These are phyloP conservation scores for Turnera subulata DNA, from an alignment of 345 rosid genomes.

Conservation along the genomic window DNA sequence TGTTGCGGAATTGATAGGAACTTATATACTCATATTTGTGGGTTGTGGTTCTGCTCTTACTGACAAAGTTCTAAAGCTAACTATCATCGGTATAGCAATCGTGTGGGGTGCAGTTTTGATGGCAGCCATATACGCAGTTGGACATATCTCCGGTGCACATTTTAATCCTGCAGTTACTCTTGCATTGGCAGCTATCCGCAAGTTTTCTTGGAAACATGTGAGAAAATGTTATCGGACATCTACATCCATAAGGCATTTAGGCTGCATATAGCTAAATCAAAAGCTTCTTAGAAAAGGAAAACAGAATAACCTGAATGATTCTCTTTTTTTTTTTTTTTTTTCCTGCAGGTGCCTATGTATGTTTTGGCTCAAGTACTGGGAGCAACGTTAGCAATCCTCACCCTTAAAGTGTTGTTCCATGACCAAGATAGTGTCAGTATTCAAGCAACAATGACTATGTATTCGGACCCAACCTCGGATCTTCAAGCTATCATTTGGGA, in stretches of 20 bases:
- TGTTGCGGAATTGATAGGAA: constrained; percentile 46
- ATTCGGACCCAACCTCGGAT: constrained; percentile 30
- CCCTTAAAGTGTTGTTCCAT: constrained; percentile 31
- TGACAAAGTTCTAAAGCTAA: constrained; percentile 25
- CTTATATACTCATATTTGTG: constrained; percentile 36
- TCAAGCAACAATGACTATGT: constrained; percentile 24
- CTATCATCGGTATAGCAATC: constrained; percentile 35
- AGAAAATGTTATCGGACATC: no score
- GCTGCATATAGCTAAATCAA: neutral
- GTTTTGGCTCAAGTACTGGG: constrained; percentile 39
- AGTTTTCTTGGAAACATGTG: constrained; percentile 43
- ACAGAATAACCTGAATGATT: no score
- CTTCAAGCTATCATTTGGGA: constrained; percentile 54
- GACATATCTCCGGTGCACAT: constrained; percentile 52
- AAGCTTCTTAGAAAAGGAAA: no score
- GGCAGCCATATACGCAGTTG: constrained; percentile 40
- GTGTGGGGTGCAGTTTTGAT: constrained; percentile 46
- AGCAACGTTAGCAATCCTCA: constrained; percentile 37
- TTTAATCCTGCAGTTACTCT: constrained; percentile 49
- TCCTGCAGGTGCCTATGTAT: constrained; percentile 36
- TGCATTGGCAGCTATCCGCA: constrained; percentile 34
- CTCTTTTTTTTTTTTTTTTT: no score
- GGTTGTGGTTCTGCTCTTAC: constrained; percentile 44
- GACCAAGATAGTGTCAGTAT: constrained; percentile 23
- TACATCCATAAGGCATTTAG: no score